Base-by-base conservation (phyloP, 1,284 basidiomycete genomes). In the Mycocalia duriaeana region DNA sequence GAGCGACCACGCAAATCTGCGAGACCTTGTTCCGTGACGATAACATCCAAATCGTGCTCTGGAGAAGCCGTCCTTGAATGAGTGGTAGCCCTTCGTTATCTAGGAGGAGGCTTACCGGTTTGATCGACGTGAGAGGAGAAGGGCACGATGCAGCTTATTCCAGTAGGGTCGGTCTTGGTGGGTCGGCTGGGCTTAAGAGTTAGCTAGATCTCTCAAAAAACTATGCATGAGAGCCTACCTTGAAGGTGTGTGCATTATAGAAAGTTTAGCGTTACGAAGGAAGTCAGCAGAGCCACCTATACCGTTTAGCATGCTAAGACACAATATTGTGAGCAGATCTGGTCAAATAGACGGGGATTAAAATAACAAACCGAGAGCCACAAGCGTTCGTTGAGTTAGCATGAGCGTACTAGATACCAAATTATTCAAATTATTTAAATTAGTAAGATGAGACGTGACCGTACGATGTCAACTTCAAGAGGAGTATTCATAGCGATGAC, bases 401-500 rank as follows among this genome's bases (percentile, higher is more conserved):
- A 50, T 78, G 76, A 1, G 67, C 72, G 55, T 76, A 74, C 65
- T 72, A 51, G 38, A 44, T 34, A 26, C 25, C 18, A 41, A 39
- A n/a, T n/a, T n/a, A n/a, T n/a, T n/a, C n/a, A 34, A 20, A 31
- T 18, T 16, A 18, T 16, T 13, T 28, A 18, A 3, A 19, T 34
- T 7, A 26, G 20, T 25, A 25, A 34, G 26, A 39, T n/a, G 7
- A 40, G 18, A 40, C 9, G 40, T 24, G n/a, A 16, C 66, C 67
- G 18, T 39, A 70, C 68, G 45, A 73, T 72, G 49, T 74, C 73
- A 5, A 77, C 72, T 57, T 77, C 75, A 7, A 77, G 61, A 1
- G 75, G 75, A 0, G 75, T 77, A 55, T 78, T 76, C 73, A 76
- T 76, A 2, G 75, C 74, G 31, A 76, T 76, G 45, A 76, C 62